Base-by-base conservation (phyloP, 2,329 filamentous ascomycete genomes). In the Trichoderma sp. region DNA sequence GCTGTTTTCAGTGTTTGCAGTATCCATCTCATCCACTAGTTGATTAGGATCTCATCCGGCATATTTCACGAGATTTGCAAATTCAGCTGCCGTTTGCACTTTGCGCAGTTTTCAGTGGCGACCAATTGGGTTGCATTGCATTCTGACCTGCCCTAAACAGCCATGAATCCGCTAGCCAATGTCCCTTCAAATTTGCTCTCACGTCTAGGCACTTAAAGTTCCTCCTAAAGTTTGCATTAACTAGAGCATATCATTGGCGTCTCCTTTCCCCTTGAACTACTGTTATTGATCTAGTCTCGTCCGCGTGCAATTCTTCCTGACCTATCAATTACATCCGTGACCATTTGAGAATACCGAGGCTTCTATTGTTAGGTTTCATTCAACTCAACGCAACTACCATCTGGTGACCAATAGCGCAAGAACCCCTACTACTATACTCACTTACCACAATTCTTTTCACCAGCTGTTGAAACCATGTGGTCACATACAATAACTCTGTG, bases 241-340 rank as follows among this genome's bases (percentile, higher is more conserved):
- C 22, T 48, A 9, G 8, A n/a, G 42, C 7, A 9, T 35, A 37
- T n/a, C 19, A 65, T n/a, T 45, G 29, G 27, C 15, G 37, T 56
- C 37, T 34, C 35, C 50, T 45, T 48, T 19, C 35, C 52, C 52
- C 35, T 35, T 57, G 37, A 57, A 1, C 37, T 65, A 15, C 63
- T 65, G 2, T 34, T 48, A 57, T 13, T 27, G 50, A 65, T 22
- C 19, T 45, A 45, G 63, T 25, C 25, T 34, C 35, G 13, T 48
- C 29, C 10, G 42, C 29, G 52, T 34, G 52, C 52, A 19, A 19
- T 39, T 27, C 8, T 48, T 32, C 37, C 52, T 37, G 22, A 15
- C 63, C 63, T 65, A 65, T 65, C 52, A 56, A 25, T 22, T n/a
- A 54, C 29, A 57, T 56, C 54, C 52, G 35, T 57, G 50, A 25